Evolutionary conservation across 805 yeast species (phyloP).

Genomic region (Brettanomyces naardenensis): DNA sequence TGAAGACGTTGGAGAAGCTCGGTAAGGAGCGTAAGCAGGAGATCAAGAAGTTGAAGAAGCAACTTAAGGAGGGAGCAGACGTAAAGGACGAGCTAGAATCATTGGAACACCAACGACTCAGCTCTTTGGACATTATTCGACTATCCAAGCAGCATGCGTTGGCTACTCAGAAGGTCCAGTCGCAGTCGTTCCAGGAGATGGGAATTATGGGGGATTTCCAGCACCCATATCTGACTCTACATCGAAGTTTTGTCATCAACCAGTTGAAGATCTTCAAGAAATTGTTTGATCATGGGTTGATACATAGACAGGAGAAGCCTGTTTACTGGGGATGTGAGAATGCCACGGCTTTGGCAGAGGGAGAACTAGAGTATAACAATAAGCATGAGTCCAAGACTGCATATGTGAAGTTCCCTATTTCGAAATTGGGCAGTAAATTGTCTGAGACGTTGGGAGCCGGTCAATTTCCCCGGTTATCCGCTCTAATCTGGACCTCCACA

Average conservation of each 20-base stretch:
- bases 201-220: slow-evolving; percentile 84
- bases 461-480: slow-evolving; percentile 15
- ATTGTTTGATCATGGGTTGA: slow-evolving; percentile 56
- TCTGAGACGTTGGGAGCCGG: slow-evolving; percentile 9
- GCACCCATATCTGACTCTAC: slow-evolving; percentile 65
- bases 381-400: slow-evolving; percentile 62
- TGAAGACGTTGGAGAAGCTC: slow-evolving; percentile 59
- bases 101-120: slow-evolving; percentile 18
- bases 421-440: slow-evolving; percentile 17
- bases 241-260: slow-evolving; percentile 59
- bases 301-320: slow-evolving; percentile 84
- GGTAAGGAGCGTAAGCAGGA: slow-evolving; percentile 21
- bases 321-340: slow-evolving; percentile 98
- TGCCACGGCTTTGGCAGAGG: slow-evolving; percentile 90
- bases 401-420: slow-evolving; percentile 58
- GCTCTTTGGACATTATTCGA: slow-evolving; percentile 51
- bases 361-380: slow-evolving; percentile 84
- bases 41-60: slow-evolving; percentile 23
- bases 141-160: slow-evolving; percentile 64
- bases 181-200: slow-evolving; percentile 52
- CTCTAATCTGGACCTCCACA: slow-evolving; percentile 92
- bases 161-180: slow-evolving; percentile 58
- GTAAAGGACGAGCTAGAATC: slow-evolving; percentile 7
- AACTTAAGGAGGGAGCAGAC: slow-evolving; percentile 10
- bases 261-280: slow-evolving; percentile 66